phyloP scores from a whole-genome alignment of 1,284 basidiomycete genomes.

The Cutaneotrichosporon sp. region DNA sequence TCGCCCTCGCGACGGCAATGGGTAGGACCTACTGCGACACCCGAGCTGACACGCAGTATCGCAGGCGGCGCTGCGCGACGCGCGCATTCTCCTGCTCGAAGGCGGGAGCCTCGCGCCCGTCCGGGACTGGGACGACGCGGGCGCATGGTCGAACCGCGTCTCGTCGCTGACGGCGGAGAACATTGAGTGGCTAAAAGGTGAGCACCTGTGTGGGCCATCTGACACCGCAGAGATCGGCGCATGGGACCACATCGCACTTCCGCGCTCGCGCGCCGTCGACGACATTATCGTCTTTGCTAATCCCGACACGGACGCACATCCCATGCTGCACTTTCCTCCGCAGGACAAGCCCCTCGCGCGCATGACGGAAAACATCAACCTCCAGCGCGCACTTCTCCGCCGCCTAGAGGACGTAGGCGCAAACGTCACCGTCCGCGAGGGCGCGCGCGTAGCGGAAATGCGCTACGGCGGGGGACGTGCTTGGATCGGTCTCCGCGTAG shows the following conservation, averaged over 20 bases:
- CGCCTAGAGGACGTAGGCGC: constrained; percentile 38
- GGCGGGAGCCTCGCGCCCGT: constrained; percentile 67
- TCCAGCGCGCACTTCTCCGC: constrained; percentile 72
- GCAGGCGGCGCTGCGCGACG: constrained; percentile 8
- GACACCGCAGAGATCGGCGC: constrained; percentile 64
- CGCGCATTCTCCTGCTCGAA: constrained; percentile 65
- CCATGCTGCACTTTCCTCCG: constrained; percentile 41
- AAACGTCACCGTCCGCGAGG: constrained; percentile 35
- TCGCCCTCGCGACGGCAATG: constrained; percentile 81
- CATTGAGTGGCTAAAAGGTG: constrained; percentile 69
- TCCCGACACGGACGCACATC: constrained; percentile 48
- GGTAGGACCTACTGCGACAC: constrained; percentile 52
- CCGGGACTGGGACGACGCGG: constrained; percentile 59
- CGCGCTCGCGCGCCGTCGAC: constrained; percentile 65
- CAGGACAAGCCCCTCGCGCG: constrained; percentile 58
- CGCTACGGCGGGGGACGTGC: constrained; percentile 35
- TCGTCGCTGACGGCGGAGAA: constrained; percentile 82
- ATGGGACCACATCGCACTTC: constrained; percentile 71
- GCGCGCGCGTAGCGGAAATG: constrained; percentile 38
- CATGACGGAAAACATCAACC: constrained; percentile 82
- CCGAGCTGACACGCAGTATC: constrained; percentile 10
- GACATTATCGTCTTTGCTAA: constrained; percentile 83
- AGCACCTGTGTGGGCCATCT: constrained; percentile 19
- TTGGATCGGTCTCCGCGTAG: constrained; percentile 42
- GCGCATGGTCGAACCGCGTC: constrained; percentile 76